phyloP scores from a whole-genome alignment of 2,329 filamentous ascomycete genomes.

The Colletotrichum lini region DNA sequence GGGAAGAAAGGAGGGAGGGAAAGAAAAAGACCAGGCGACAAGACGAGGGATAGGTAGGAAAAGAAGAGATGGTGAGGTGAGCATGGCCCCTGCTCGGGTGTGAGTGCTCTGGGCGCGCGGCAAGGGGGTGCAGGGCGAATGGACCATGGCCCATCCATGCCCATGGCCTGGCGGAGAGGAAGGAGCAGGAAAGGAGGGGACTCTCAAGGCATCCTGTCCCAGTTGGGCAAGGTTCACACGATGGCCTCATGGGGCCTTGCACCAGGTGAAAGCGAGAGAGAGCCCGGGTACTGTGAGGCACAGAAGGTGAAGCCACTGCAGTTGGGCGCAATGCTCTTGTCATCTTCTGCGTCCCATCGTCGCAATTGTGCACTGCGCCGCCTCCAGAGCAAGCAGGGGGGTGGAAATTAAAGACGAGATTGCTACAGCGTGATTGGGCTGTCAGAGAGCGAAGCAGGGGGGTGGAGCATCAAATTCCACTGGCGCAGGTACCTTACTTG shows the following conservation, averaged over 20 bases:
- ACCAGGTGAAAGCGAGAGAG: slow-evolving; percentile 4
- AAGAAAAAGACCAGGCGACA: slow-evolving; percentile 33
- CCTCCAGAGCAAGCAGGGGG: slow-evolving; percentile 34
- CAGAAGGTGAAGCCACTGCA: slow-evolving; percentile 21
- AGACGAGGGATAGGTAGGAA: slow-evolving; percentile 30
- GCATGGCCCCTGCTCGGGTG: slow-evolving; percentile 17
- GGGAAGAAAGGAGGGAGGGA: slow-evolving; percentile 34
- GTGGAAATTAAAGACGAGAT: slow-evolving; percentile 38
- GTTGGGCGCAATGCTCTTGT: slow-evolving; percentile 36
- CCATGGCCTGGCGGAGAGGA: slow-evolving; percentile 13
- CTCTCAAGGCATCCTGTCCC: not conserved
- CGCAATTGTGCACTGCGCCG: slow-evolving; percentile 40
- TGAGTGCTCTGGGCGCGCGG: slow-evolving; percentile 39
- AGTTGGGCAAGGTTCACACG: slow-evolving; percentile 6
- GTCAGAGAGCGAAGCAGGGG: slow-evolving; percentile 16
- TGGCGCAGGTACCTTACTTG: slow-evolving; percentile 28
- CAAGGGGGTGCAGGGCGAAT: slow-evolving; percentile 36
- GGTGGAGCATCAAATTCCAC: slow-evolving; percentile 32
- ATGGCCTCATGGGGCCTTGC: slow-evolving; percentile 12
- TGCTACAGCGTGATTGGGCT: slow-evolving; percentile 21
- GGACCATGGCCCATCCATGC: slow-evolving; percentile 20
- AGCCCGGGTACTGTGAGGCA: slow-evolving; percentile 3
- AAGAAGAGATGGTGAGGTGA: slow-evolving; percentile 40
- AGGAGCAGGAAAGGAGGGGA: not conserved
- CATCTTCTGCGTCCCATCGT: slow-evolving; percentile 34